Percentiles rank a stretch among this genome's conserved stretches.
Conservation (phyloP, 805 yeast species). For the Teunomyces tritomae region DNA sequence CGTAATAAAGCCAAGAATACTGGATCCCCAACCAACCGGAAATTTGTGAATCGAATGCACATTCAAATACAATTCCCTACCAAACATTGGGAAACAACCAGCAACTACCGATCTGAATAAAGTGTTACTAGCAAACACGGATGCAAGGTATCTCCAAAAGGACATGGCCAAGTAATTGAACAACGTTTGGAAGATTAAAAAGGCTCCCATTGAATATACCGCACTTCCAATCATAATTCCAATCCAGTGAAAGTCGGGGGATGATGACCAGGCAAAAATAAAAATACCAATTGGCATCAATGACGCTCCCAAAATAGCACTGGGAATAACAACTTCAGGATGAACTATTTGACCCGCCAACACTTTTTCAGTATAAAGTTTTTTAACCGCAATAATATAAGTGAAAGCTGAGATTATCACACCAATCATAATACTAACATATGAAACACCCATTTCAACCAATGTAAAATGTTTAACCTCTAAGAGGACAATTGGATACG, state of each 20-base stretch:
- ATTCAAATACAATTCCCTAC: slow-evolving; percentile 54
- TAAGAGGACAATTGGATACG: slow-evolving; percentile 54
- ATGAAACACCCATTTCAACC: slow-evolving; percentile 48
- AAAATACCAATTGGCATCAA: slow-evolving; percentile 21
- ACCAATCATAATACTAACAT: slow-evolving; percentile 47
- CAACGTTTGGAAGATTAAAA: slow-evolving; percentile 47
- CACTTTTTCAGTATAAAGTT: slow-evolving; percentile 12
- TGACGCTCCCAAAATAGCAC: slow-evolving; percentile 20
- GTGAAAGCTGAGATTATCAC: slow-evolving; percentile 15
- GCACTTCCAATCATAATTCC: slow-evolving; percentile 20
- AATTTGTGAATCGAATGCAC: slow-evolving; percentile 39
- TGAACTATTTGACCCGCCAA: slow-evolving; percentile 9
- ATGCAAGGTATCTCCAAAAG: slow-evolving; percentile 51
- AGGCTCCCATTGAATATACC: slow-evolving; percentile 20
- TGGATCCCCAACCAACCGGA: slow-evolving; percentile 59
- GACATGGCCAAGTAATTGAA: slow-evolving; percentile 49
- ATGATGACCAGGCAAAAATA: slow-evolving; percentile 19
- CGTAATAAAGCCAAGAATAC: slow-evolving; percentile 47
- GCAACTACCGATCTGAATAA: slow-evolving; percentile 52
- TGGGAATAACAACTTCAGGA: slow-evolving; percentile 19
- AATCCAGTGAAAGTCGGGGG: slow-evolving; percentile 18
- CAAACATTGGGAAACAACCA: slow-evolving; percentile 64
- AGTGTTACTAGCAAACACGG: slow-evolving; percentile 58
- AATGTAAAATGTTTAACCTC: slow-evolving; percentile 46
- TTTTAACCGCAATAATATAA: slow-evolving; percentile 11